A percentile compares a stretch with the other conserved stretches of the same genome.
Conservation (phyloP, 2,329 filamentous ascomycete genomes). For the Fusarium mundagurra region DNA sequence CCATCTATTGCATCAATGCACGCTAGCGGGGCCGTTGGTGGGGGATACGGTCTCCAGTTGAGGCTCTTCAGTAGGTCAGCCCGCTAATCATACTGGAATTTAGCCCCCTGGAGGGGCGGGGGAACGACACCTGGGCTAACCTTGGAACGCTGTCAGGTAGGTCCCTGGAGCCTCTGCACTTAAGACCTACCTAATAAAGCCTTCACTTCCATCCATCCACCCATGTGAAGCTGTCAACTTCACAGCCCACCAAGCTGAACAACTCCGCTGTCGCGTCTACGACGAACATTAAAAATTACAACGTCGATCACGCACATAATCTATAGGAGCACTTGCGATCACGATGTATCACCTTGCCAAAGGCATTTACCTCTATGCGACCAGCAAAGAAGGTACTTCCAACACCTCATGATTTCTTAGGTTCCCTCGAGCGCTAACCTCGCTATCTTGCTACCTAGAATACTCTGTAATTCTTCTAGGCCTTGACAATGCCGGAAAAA, state of each 20-base stretch:
- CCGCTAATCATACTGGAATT: slow-evolving; percentile 21
- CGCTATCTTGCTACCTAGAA: slow-evolving; percentile 66
- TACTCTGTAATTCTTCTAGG: slow-evolving; percentile 97
- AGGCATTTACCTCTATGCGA: slow-evolving; percentile 92
- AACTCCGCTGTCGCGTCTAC: slow-evolving; percentile 1
- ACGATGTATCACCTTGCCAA: slow-evolving; percentile 96
- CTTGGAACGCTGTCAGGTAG: not conserved
- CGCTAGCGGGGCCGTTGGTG: slow-evolving; percentile 6
- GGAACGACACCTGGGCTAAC: not conserved
- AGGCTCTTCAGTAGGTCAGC: slow-evolving; percentile 30
- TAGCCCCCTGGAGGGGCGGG: not conserved
- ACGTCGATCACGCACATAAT: not conserved
- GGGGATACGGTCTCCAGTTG: slow-evolving; percentile 9
- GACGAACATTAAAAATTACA: not conserved
- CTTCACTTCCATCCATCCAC: not conserved
- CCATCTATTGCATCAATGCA: not conserved
- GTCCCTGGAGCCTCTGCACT: not conserved
- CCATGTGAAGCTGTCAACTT: not conserved
- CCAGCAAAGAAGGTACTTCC: slow-evolving; percentile 87
- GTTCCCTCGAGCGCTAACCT: slow-evolving; percentile 7
- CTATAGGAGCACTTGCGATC: not conserved
- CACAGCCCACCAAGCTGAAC: not conserved
- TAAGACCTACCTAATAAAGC: not conserved
- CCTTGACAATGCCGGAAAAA: slow-evolving; percentile 98
- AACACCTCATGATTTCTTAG: slow-evolving; percentile 28